A percentile compares a stretch with the other conserved stretches of the same genome.
Evolutionary conservation across 179 eudicot species (phyloP).

Genomic region (Amaranthus tricolor): DNA sequence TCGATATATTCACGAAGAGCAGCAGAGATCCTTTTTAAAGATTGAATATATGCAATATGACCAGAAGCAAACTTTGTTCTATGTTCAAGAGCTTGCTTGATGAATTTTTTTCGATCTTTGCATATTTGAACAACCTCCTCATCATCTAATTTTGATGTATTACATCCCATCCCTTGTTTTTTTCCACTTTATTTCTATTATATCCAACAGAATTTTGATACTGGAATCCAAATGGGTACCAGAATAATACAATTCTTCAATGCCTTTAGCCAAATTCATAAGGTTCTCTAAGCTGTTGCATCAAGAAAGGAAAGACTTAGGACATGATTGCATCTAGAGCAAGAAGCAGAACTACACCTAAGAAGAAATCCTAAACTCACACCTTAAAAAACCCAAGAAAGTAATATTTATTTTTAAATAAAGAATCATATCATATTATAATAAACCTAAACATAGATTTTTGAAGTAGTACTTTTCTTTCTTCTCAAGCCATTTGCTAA

Average conservation of each 20-base stretch:
- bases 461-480: slow-evolving; percentile 32
- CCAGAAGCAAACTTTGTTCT: slow-evolving; percentile 69
- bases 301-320: slow-evolving; percentile 16
- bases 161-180: slow-evolving; percentile 79
- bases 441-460: slow-evolving; percentile 1
- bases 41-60: slow-evolving; percentile 78
- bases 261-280: slow-evolving; percentile 40
- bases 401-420: not conserved
- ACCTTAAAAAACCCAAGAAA: slow-evolving; percentile 1
- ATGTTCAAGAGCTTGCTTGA: slow-evolving; percentile 87
- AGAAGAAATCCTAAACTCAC: slow-evolving; percentile 16
- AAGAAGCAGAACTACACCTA: slow-evolving; percentile 15
- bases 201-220: slow-evolving; percentile 4
- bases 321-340: slow-evolving; percentile 8
- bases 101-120: slow-evolving; percentile 78
- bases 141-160: slow-evolving; percentile 86
- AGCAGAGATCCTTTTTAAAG: slow-evolving; percentile 72
- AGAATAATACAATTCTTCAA: slow-evolving; percentile 25
- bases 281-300: slow-evolving; percentile 28
- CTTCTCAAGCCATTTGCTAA: slow-evolving; percentile 25
- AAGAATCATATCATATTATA: not conserved
- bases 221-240: slow-evolving; percentile 10
- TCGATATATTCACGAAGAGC: slow-evolving; percentile 86
- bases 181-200: slow-evolving; percentile 14
- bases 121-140: slow-evolving; percentile 93